Evolutionary conservation across 2,329 filamentous ascomycete genomes (phyloP), one percentile per base, ranked within the genome.

Genomic region (Zymoseptoria brevis): DNA sequence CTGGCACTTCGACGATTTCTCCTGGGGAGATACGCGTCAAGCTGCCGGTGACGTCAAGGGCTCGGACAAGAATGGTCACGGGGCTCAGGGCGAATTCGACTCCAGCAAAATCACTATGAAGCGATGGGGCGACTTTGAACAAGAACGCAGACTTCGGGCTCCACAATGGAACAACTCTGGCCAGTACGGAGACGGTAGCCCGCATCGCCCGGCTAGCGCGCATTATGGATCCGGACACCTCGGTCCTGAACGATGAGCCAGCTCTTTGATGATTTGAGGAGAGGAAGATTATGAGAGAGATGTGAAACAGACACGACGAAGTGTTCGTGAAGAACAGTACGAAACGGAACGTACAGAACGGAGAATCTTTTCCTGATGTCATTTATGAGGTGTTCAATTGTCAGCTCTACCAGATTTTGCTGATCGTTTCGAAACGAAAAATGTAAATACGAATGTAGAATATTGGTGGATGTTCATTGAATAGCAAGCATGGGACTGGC

Each of bases 1-100:
- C 80, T 99, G 94, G 94, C 97, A 99, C 78, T 99, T 99, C 73
- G 94, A 99, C 74, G 94, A 99, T 79, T 99, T 99, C 80, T 96
- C 89, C 59, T 99, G 94, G 94, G 94, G 94, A 70, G 95, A 99
- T 64, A 99, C 94, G 57, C 86, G 94, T 62, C 96, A 97, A 83
- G 96, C 93, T 49, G 89, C 87, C 0, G 92, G 92, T 26, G 93
- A 96, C 71, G 87, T 84, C 13, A 92, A 93, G 80, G 94, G 93
- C 77, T 89, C 83, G 2, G 89, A 90, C 30, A 86, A 91, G 63
- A 56, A 61, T 30, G 71, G 71, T 7, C 71, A 73, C 53, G 70
- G 63, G 24, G 92, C 93, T 70, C 90, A 96, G 75, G 94, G 94
- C 64, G 94, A 97, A 75, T 99, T 99, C 70, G 95, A 99, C 75